phyloP scores from a whole-genome alignment of 371 early-diverging fungal genomes.

The Cokeromyces recurvatus region DNA sequence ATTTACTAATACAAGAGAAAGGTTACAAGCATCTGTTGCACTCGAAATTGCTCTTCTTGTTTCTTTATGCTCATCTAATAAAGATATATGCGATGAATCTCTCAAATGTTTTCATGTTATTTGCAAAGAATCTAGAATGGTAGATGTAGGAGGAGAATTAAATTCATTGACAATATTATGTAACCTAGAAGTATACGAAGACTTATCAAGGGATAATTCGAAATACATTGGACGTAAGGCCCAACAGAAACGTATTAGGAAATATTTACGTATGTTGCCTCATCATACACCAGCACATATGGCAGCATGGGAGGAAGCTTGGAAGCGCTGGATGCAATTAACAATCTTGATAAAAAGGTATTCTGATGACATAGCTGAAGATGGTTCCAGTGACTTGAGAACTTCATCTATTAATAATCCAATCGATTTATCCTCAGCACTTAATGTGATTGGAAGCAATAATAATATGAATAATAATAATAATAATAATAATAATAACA shows the following conservation, averaged over 20 bases:
- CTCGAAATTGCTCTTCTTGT: conserved; percentile 75
- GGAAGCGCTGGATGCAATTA: conserved; percentile 72
- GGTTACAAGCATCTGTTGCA: conserved; percentile 65
- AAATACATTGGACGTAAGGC: conserved; percentile 66
- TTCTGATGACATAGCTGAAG: conserved; percentile 32
- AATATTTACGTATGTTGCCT: conserved; percentile 60
- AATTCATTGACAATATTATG: conserved; percentile 57
- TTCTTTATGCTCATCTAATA: conserved; percentile 66
- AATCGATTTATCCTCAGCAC: not conserved
- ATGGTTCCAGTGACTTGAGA: conserved; percentile 1
- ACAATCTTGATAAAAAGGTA: conserved; percentile 42
- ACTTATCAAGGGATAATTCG: conserved; percentile 52
- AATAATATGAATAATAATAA: too few species aligned
- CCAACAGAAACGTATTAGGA: conserved; percentile 74
- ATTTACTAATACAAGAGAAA: conserved; percentile 57
- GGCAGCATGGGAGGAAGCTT: conserved; percentile 85
- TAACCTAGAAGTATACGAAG: conserved; percentile 66
- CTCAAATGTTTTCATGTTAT: conserved; percentile 55
- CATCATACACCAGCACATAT: conserved; percentile 71
- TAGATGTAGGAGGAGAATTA: conserved; percentile 50
- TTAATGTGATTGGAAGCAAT: too few species aligned
- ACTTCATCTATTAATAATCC: not conserved
- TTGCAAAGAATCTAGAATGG: conserved; percentile 55
- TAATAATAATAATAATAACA: not conserved
- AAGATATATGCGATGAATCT: conserved; percentile 62